Evolutionary conservation across 306 rosid species (phyloP).

Genomic region (Albizia julibrissin): DNA sequence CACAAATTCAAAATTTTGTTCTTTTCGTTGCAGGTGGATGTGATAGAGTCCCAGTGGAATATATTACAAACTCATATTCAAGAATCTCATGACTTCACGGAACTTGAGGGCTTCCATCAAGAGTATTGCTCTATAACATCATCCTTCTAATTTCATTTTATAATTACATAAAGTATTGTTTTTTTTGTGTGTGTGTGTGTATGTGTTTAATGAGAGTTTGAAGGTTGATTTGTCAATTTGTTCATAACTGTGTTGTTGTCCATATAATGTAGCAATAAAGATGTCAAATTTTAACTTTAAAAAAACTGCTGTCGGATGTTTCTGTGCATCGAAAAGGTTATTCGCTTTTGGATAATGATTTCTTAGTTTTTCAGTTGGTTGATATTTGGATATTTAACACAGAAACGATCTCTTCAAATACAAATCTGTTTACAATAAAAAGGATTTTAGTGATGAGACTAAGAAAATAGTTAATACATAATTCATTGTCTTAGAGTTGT

Average conservation of each 20-base stretch:
- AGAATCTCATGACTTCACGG: slow-evolving; percentile 89
- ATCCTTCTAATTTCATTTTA: slow-evolving; percentile 11
- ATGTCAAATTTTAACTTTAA: neutral
- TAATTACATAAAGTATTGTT: neutral
- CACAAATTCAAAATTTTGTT: slow-evolving; percentile 25
- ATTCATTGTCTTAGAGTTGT: neutral
- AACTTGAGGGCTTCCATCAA: slow-evolving; percentile 90
- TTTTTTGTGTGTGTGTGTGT: too few relatives aligned
- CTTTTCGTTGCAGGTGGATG: slow-evolving; percentile 77
- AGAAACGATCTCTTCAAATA: too few relatives aligned
- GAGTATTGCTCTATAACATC: slow-evolving; percentile 52
- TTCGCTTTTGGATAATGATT: too few relatives aligned
- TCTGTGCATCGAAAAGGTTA: neutral
- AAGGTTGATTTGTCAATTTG: too few relatives aligned
- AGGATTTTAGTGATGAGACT: neutral
- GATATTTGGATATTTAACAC: too few relatives aligned
- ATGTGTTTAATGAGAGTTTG: neutral
- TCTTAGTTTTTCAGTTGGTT: too few relatives aligned
- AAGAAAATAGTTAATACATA: neutral
- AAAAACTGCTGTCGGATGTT: neutral
- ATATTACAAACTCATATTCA: slow-evolving; percentile 89
- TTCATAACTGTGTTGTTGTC: neutral
- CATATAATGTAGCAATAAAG: neutral
- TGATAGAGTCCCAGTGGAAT: slow-evolving; percentile 96
- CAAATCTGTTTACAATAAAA: too few relatives aligned